Conservation (phyloP, 345 rosid genomes). For the Euclidium syriacum region DNA sequence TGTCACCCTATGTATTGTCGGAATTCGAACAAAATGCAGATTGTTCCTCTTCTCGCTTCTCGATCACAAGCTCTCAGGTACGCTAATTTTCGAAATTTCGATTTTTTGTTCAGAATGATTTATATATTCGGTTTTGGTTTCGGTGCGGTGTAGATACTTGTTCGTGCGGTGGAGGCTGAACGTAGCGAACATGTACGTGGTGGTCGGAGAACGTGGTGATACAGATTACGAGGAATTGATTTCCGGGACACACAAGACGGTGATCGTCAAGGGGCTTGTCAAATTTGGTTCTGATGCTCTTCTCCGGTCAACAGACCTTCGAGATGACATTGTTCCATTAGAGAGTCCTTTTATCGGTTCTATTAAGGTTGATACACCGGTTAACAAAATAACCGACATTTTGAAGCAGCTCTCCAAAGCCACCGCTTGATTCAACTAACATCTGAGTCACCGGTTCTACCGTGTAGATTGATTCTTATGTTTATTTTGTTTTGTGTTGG, state of each 20-base stretch:
- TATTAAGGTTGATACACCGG: slow-evolving; percentile 40
- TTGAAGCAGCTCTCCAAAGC: slow-evolving; percentile 53
- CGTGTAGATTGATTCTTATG: background rate
- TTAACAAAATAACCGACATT: slow-evolving; percentile 48
- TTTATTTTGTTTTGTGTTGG: background rate
- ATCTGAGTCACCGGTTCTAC: background rate
- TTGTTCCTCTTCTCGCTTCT: slow-evolving; percentile 88
- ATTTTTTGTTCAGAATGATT: too few species aligned
- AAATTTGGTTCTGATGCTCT: slow-evolving; percentile 56
- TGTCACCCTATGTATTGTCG: slow-evolving; percentile 98
- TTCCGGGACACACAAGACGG: slow-evolving; percentile 74
- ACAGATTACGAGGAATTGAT: slow-evolving; percentile 83
- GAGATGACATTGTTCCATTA: slow-evolving; percentile 63
- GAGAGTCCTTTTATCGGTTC: slow-evolving; percentile 58
- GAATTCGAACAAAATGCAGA: slow-evolving; percentile 69
- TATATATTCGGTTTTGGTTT: background rate
- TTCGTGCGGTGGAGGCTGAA: slow-evolving; percentile 92
- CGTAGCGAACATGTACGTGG: slow-evolving; percentile 75
- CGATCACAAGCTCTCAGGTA: slow-evolving; percentile 95
- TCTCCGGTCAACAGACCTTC: slow-evolving; percentile 51
- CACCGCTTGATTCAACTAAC: slow-evolving; percentile 17
- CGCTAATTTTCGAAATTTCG: background rate
- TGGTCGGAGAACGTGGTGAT: slow-evolving; percentile 85
- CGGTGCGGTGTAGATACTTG: slow-evolving; percentile 46
- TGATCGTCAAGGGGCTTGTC: slow-evolving; percentile 59